Percentiles rank a stretch among this genome's conserved stretches.
phyloP scores from a whole-genome alignment of 2,329 filamentous ascomycete genomes.

The Scedosporium boydii region DNA sequence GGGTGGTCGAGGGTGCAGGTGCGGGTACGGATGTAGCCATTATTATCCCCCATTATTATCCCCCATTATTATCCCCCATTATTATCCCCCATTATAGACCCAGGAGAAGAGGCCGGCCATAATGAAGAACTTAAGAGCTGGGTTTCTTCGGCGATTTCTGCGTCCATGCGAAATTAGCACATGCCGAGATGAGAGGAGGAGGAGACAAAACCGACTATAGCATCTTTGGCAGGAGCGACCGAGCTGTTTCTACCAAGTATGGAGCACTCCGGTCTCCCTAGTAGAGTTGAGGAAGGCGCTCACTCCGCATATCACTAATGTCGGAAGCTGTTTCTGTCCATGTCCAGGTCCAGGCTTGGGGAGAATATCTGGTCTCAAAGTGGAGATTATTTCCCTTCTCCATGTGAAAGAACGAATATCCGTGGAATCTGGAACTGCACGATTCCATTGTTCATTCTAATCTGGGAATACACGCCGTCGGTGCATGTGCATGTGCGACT shows the following conservation, averaged over 20 bases:
- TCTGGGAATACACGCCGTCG: not conserved
- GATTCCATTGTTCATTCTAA: not conserved
- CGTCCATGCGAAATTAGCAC: not conserved
- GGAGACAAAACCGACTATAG: not conserved
- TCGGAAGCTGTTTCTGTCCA: not conserved
- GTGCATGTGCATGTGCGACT: not conserved
- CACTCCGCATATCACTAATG: not conserved
- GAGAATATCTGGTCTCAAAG: not conserved
- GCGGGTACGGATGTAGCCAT: not conserved
- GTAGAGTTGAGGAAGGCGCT: not conserved
- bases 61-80: not conserved
- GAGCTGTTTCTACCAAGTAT: not conserved
- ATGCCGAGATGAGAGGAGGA: not conserved
- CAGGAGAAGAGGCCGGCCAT: not conserved
- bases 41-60: not conserved
- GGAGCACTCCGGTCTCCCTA: not conserved
- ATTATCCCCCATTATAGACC: not conserved
- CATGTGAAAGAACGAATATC: not conserved
- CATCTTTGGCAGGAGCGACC: not conserved
- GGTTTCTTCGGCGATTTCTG: not conserved
- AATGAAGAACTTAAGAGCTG: not conserved
- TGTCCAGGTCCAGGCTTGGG: not conserved
- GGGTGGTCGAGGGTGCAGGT: not conserved
- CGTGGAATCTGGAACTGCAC: not conserved
- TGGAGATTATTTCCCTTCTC: not conserved